Percentiles rank a stretch among this genome's conserved stretches.
Conservation (phyloP, 768 basidiomycete species). For the Mrakia gelida region DNA sequence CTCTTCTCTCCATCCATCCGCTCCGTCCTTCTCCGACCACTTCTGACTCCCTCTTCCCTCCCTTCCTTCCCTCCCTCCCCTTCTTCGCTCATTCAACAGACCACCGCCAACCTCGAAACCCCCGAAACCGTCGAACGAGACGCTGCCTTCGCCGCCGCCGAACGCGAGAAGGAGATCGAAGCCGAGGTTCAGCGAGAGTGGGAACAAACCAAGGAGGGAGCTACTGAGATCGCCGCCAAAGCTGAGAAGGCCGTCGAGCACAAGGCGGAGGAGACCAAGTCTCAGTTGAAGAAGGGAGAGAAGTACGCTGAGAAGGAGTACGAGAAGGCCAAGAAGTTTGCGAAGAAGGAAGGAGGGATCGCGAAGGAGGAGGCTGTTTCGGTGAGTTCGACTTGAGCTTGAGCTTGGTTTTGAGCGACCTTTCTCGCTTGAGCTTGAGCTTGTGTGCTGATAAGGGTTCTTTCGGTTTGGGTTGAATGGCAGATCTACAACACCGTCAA, state of each 20-base stretch:
- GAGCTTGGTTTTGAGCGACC: neutral
- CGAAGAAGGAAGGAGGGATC: constrained; percentile 15
- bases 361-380: constrained; percentile 23
- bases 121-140: constrained; percentile 21
- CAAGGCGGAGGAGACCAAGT: constrained; percentile 22
- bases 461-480: too few species aligned
- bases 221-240: neutral
- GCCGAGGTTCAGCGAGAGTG: constrained; percentile 10
- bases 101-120: neutral
- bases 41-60: neutral
- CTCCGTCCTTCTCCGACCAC: neutral
- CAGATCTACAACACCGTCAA: constrained; percentile 23
- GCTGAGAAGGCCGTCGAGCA: constrained; percentile 7
- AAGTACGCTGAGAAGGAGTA: constrained; percentile 16
- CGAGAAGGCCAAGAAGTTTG: constrained; percentile 7
- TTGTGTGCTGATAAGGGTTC: neutral
- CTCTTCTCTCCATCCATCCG: neutral
- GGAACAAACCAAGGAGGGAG: neutral
- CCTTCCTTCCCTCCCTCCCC: neutral
- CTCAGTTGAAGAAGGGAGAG: constrained; percentile 3
- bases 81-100: neutral
- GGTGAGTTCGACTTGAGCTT: neutral
- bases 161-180: constrained; percentile 11
- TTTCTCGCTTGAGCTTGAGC: too few species aligned
- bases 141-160: neutral